These are phyloP conservation scores for Aspergillus latus DNA, from an alignment of 2,329 filamentous ascomycete species.

Conservation along the genomic window DNA sequence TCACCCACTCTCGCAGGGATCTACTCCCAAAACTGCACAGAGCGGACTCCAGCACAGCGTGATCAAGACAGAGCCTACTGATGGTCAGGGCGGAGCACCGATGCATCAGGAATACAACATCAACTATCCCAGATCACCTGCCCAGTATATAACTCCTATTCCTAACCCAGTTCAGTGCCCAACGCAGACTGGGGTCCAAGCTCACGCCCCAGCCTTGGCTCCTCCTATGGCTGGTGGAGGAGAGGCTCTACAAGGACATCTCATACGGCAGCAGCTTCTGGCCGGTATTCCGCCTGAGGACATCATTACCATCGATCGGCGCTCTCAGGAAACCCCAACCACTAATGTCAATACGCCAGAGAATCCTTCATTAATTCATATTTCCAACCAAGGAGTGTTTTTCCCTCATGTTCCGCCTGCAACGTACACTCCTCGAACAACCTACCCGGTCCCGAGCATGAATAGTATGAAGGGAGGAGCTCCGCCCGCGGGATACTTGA, in stretches of 20 bases:
- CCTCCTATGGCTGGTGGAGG: background rate
- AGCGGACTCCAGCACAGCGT: background rate
- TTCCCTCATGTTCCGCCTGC: slow-evolving; percentile 25
- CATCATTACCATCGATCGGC: slow-evolving; percentile 22
- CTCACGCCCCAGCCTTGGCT: too few species aligned
- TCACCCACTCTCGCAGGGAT: background rate
- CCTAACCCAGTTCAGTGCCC: background rate
- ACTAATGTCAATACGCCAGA: background rate
- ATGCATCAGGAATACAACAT: background rate
- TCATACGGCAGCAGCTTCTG: slow-evolving; percentile 31
- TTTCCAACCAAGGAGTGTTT: slow-evolving; percentile 21
- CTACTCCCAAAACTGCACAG: background rate
- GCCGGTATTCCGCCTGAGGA: slow-evolving; percentile 28
- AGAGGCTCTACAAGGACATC: slow-evolving; percentile 25
- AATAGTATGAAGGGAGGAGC: too few species aligned
- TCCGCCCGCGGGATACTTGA: background rate
- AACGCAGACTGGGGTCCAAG: too few species aligned
- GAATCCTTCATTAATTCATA: slow-evolving; percentile 20
- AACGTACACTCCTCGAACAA: slow-evolving; percentile 14
- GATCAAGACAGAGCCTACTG: background rate
- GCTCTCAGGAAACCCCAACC: background rate
- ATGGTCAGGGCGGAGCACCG: background rate
- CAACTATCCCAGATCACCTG: background rate
- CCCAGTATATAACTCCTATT: background rate
- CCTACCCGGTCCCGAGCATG: background rate